phyloP scores from a whole-genome alignment of 2,329 filamentous ascomycete species.

The Sphaceloma murrayae region DNA sequence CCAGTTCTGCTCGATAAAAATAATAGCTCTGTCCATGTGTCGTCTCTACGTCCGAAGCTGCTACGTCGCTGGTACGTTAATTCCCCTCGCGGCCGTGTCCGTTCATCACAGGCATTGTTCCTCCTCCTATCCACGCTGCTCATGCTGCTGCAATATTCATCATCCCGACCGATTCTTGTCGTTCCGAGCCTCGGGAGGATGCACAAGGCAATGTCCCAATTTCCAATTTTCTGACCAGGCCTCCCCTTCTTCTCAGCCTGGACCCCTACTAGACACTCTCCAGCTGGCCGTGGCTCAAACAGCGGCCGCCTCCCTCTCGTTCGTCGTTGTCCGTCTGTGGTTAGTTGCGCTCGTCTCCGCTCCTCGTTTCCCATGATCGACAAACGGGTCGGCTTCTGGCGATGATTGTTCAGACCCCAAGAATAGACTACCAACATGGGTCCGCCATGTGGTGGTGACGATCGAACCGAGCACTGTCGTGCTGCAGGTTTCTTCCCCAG shows the following conservation, averaged over 20 bases:
- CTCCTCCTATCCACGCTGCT: no score
- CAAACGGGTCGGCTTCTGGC: background rate
- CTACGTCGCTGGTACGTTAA: no score
- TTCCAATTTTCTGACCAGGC: background rate
- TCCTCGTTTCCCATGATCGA: slow-evolving; percentile 5
- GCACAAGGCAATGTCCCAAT: background rate
- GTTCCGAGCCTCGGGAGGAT: background rate
- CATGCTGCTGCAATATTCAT: no score
- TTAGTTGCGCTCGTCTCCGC: background rate
- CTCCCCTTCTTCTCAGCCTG: slow-evolving; percentile 1
- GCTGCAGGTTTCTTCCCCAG: no score
- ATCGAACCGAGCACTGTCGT: background rate
- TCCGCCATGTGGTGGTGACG: slow-evolving; percentile 10
- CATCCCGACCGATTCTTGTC: no score
- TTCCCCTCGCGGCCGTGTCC: no score
- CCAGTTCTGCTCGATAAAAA: no score
- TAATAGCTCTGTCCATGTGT: no score
- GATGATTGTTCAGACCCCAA: background rate
- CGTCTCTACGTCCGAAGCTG: no score
- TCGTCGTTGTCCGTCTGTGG: slow-evolving; percentile 5
- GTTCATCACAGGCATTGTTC: no score
- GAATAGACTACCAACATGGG: slow-evolving; percentile 11
- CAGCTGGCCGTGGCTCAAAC: slow-evolving; percentile 11
- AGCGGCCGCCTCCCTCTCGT: background rate
- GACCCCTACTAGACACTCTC: background rate